Base-by-base conservation (phyloP, 192 early-diverging fungal species). In the Coemansia sp. region DNA sequence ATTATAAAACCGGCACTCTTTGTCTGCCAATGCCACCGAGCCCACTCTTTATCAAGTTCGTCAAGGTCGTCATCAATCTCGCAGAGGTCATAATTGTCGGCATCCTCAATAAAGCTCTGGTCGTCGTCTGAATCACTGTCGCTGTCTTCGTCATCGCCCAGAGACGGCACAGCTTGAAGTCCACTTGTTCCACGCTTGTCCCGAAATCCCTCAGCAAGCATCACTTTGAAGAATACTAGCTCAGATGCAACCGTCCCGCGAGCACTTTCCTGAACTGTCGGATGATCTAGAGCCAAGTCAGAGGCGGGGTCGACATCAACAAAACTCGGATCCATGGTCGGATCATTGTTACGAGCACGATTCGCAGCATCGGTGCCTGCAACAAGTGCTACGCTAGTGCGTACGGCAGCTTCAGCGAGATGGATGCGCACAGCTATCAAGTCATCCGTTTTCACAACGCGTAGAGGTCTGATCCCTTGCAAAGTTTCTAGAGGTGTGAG, bases 191-290 rank as follows among this genome's bases (percentile, higher is more conserved):
- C 61, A 60, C 44, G 59, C 5, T 59, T 15, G 6, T 25, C 42
- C n/a, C 47, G 51, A 20, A 76, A 82, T 10, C 74, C 79, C 17
- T 82, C 79, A 12, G 61, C 70, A 28, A 40, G 59, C 7, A 58
- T 64, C 21, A 82, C 71, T 52, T 58, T 68, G 44, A 70, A 82
- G 34, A 82, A 82, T 17, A 76, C 74, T 22, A 76, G 48, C 37
- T 66, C 74, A 17, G 64, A 36, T 4, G 48, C 53, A 9, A 22
- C 38, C 10, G 42, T 1, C 2, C 25, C 42, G 4, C 15, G 36
- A 2, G 49, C 17, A 44, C 40, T 17, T 8, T 51, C 31, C 10
- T 9, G 25, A 22, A 22, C 38, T 4, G n/a, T 48, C 8, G 42
- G 15, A 19, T 15, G 4, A 9, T 71, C 65, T 4, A 76, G 15